Evolutionary conservation across 176 grass and related monocot species (phyloP).

Genomic region (Tuctoria greenei): DNA sequence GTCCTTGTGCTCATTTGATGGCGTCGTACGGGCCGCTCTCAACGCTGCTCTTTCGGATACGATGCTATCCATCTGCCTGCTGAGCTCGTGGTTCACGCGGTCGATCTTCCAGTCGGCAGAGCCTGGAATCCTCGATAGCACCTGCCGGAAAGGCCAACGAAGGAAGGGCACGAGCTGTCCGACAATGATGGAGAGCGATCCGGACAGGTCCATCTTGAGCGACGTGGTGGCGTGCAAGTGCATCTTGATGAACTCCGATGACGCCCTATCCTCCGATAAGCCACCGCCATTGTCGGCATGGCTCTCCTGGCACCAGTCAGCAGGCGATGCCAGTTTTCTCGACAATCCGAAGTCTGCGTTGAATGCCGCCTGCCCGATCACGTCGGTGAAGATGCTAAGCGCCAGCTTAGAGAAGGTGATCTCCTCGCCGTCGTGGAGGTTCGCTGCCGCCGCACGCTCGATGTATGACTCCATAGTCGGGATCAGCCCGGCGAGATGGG

Average conservation of each 20-base stretch:
- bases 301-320: too few relatives aligned
- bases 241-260: constrained; percentile 39
- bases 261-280: too few relatives aligned
- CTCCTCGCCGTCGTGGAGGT: constrained; percentile 19
- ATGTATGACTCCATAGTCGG: constrained; percentile 45
- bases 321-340: background rate
- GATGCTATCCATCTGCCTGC: background rate
- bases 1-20: constrained; percentile 48
- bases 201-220: constrained; percentile 49
- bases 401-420: constrained; percentile 30
- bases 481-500: constrained; percentile 53
- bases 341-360: constrained; percentile 35
- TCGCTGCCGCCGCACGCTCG: background rate
- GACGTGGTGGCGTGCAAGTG: constrained; percentile 49
- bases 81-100: background rate
- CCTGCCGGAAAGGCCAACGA: constrained; percentile 33
- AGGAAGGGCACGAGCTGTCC: constrained; percentile 49
- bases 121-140: constrained; percentile 36
- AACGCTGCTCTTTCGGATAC: constrained; percentile 1
- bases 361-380: constrained; percentile 29
- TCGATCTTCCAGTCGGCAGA: constrained; percentile 36
- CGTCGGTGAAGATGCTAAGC: background rate
- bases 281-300: background rate
- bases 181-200: constrained; percentile 46
- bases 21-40: constrained; percentile 25